These are phyloP conservation scores for Arthrinium phaeospermum DNA, from an alignment of 2,329 filamentous ascomycete species.

Conservation along the genomic window DNA sequence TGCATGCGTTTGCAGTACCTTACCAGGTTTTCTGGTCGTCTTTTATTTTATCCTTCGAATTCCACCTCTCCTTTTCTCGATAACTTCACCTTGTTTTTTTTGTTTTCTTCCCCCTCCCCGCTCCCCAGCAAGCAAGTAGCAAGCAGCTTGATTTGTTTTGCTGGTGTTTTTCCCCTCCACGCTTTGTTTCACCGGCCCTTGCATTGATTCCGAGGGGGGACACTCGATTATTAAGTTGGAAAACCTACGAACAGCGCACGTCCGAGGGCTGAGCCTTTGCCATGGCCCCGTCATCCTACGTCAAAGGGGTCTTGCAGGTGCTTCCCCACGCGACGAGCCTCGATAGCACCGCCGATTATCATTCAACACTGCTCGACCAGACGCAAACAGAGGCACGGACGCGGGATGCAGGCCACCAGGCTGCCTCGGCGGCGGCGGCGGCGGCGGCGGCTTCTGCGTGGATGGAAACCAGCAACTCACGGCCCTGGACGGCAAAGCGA, in stretches of 20 bases:
- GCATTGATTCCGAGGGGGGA: not conserved
- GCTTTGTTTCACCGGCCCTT: not conserved
- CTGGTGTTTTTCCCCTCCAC: not conserved
- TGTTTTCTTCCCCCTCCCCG: not conserved
- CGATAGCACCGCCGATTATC: conserved; percentile 18
- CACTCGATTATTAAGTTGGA: not conserved
- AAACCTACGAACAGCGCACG: conserved; percentile 9
- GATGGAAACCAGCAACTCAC: not conserved
- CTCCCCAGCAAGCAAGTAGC: not conserved
- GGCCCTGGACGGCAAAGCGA: conserved; percentile 15
- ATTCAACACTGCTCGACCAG: conserved; percentile 1
- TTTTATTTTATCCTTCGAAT: not conserved
- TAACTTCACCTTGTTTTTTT: not conserved
- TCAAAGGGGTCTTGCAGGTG: conserved; percentile 1
- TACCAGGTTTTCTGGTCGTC: not conserved
- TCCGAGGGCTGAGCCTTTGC: not conserved
- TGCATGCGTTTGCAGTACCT: not conserved
- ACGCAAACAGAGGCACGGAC: not conserved
- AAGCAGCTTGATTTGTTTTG: not conserved
- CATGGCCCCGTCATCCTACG: not conserved
- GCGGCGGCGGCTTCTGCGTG: not conserved
- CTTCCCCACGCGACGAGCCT: conserved; percentile 4
- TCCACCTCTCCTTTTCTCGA: not conserved
- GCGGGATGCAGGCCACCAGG: not conserved
- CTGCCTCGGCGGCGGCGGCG: not conserved